Base-by-base conservation (phyloP, 495 filamentous ascomycete genomes). In the Pseudomonodictys pantanalensis region DNA sequence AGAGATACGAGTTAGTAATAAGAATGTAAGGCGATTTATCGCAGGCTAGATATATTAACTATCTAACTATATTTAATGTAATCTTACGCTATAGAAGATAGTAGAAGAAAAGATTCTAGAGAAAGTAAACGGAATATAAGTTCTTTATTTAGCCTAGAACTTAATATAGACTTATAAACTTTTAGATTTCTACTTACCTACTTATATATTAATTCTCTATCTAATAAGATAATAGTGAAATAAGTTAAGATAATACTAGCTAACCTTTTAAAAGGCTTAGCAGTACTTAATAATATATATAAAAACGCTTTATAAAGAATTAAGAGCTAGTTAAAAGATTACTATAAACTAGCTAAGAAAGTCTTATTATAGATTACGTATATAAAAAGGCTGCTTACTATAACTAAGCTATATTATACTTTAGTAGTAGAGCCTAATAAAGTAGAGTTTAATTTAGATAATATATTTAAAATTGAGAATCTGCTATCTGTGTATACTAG, bases 401-500 rank as follows among this genome's bases (percentile, higher is more conserved):
- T 29, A 22, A 35, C 17, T 1, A 42, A 56, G 53, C 30, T 56
- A 35, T 56, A 29, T 28, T 47, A 22, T 47, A 29, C 53, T 32
- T 17, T 56, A 23, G 53, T 29, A 32, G 53, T 56, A 38, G 53
- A 56, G 53, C 53, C 18, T 22, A 28, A 47, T 20, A 29, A 56
- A 15, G 41, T n/a, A 25, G 53, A 56, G 20, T 28, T 56, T 25
- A 42, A 56, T 17, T 42, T n/a, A 2, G 42, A 56, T 22, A 56
- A 56, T 25, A 47, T 56, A 33, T 42, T 42, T 20, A 22, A 56
- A 22, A 47, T 75, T 11, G 69, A 76, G 12, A 58, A 75, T 24
- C 58, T 83, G 12, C 42, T 76, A 3, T 77, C 77, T 1, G 60
- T 78, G 5, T 85, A 81, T 62, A 76, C 75, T 48, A 80, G 82